Base-by-base conservation (phyloP, 2,329 filamentous ascomycete genomes). In the Corynespora cassiicola region DNA sequence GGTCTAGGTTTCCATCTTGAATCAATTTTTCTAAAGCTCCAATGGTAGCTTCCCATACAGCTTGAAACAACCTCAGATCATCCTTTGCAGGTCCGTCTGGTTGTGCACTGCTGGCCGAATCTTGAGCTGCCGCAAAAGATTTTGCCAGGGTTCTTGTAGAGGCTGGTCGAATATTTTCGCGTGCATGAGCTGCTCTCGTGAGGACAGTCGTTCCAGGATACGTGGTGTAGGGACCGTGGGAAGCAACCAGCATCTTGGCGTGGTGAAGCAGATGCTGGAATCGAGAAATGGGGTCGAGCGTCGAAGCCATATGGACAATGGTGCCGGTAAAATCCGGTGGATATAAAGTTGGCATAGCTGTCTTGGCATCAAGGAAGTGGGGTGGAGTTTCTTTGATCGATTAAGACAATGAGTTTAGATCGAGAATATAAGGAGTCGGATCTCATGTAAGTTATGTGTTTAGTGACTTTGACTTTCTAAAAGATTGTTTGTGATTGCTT, bases 71-170 rank as follows among this genome's bases (percentile, higher is more conserved):
- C 8, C 37, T 34, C 3, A 60, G 30, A 5, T 57, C 56, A 2
- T 45, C 32, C 14, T 39, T 45, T 9, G 37, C 39, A 1, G 36
- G 27, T 4, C 51, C 46, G 2, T 26, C 34, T 1, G 43, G 37
- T n/a, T 55, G 54, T 1, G 36, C 27, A 11, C 26, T 50, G 10
- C 42, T 23, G 8, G 44, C 39, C 3, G 34, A 38, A 24, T 58
- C 50, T 39, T 59, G 55, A 2, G 56, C 50, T 17, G 50, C 46
- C 7, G 51, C 42, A 8, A 58, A 29, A 3, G 53, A 52, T 2
- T 15, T 23, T 10, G 53, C 50, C 7, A 60, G 18, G 21, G 16
- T 26, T 1, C 31, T 14, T 5, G 31, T 25, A 5, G 20, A 19
- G n/a, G n/a, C n/a, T n/a, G n/a, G n/a, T n/a, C n/a, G n/a, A n/a